Base-by-base conservation (phyloP, 768 basidiomycete species). In the Boletales sp. region DNA sequence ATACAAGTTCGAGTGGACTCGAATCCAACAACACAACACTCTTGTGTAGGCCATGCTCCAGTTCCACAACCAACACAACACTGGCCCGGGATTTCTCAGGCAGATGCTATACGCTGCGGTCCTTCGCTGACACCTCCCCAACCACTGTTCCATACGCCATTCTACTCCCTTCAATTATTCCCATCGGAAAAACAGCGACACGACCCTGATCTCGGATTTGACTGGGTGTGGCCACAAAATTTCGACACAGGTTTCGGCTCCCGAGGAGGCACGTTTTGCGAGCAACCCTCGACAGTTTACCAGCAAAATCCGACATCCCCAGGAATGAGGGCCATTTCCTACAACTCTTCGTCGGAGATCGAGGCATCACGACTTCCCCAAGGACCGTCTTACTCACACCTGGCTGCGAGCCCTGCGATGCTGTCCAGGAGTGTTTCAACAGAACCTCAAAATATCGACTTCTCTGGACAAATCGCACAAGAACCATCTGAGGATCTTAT, bases 121-220 rank as follows among this genome's bases (percentile, higher is more conserved):
- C 52, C 50, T 48, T 47, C 48, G n/a, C 56, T 61, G 15, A 58
- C 69, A 19, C 40, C 53, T 5, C 67, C 69, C 34, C 68, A 70
- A 57, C 39, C 58, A n/a, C 48, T 63, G n/a, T 65, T 64, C 39
- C 54, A 55, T 21, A 4, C 21, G 6, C 56, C 67, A 10, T 45
- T 54, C 31, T 48, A 59, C 15, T 67, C 70, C 14, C 63, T 62
- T 18, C 60, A 64, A 15, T 38, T 55, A 9, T 38, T 53, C 30
- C 52, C 57, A 41, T 42, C 52, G 8, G 61, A 62, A 45, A 60
- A 48, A 19, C 47, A 32, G 18, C 48, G 47, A 30, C n/a, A 48
- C 2, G 47, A 42, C 9, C 30, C 44, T 14, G 45, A 32, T 40
- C 32, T 54, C 18, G 24, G 39, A 24, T 45, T 42, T 17, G 52